phyloP scores from a whole-genome alignment of 257 asterid species.

The Cordia subcordata region DNA sequence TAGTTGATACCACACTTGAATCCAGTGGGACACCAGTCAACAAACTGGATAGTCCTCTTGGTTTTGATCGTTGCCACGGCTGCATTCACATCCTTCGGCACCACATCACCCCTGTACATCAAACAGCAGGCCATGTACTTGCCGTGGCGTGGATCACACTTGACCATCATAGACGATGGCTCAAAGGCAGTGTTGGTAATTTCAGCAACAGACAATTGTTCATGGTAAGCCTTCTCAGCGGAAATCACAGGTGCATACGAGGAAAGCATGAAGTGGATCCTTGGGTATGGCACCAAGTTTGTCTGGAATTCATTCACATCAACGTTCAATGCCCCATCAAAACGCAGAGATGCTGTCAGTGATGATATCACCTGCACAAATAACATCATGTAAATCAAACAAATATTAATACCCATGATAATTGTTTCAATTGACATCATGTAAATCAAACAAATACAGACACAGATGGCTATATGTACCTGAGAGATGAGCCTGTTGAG shows the following conservation, averaged over 20 bases:
- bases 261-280: slow-evolving; percentile 15
- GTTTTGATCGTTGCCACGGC: slow-evolving; percentile 18
- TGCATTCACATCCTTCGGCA: slow-evolving; percentile 18
- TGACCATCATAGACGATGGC: slow-evolving; percentile 21
- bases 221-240: slow-evolving; percentile 15
- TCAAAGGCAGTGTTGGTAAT: slow-evolving; percentile 17
- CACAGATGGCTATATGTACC: background rate
- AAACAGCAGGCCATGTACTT: slow-evolving; percentile 20
- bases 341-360: slow-evolving; percentile 15
- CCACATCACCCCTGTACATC: slow-evolving; percentile 18
- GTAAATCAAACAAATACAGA: too few species aligned
- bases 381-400: background rate
- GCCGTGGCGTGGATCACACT: slow-evolving; percentile 17
- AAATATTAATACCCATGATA: background rate
- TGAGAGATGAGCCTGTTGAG: slow-evolving; percentile 20
- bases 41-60: slow-evolving; percentile 13
- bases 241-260: slow-evolving; percentile 15
- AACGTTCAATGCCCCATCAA: slow-evolving; percentile 17
- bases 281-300: slow-evolving; percentile 14
- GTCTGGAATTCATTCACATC: slow-evolving; percentile 19
- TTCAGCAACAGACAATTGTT: slow-evolving; percentile 13
- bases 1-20: slow-evolving; percentile 18
- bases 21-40: slow-evolving; percentile 17
- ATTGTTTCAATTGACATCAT: background rate
- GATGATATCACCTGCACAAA: slow-evolving; percentile 15